Conservation (phyloP, 495 filamentous ascomycete genomes). For the Aspergillus olivimuriae region DNA sequence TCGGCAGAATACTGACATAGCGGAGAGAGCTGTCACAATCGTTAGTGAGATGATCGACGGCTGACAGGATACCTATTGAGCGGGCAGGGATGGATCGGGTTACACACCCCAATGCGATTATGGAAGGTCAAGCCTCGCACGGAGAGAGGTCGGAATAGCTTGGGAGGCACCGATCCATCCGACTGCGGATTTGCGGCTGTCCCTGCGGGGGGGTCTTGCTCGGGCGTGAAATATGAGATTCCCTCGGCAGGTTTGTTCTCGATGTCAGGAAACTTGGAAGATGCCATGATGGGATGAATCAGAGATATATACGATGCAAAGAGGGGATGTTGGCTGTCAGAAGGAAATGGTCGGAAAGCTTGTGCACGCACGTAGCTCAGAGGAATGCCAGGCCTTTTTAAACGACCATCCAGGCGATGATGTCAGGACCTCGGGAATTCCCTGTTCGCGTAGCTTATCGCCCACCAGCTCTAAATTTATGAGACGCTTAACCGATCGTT, state of each 20-base stretch:
- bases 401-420: too few species aligned
- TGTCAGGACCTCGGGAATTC: too few species aligned
- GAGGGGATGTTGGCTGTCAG: too few species aligned
- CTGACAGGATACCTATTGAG: background rate
- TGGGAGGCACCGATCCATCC: constrained; percentile 50
- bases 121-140: constrained; percentile 53
- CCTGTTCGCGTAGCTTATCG: too few species aligned
- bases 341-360: too few species aligned
- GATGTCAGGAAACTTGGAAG: constrained; percentile 23
- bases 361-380: too few species aligned
- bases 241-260: constrained; percentile 38
- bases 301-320: too few species aligned
- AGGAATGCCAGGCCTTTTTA: too few species aligned
- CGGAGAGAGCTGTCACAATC: constrained; percentile 39
- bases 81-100: background rate
- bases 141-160: constrained; percentile 61
- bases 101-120: constrained; percentile 52
- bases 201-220: constrained; percentile 56
- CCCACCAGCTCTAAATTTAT: too few species aligned
- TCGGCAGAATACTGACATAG: constrained; percentile 66
- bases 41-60: constrained; percentile 8
- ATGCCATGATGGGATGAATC: constrained; percentile 2
- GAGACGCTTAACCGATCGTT: too few species aligned
- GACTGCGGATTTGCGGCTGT: constrained; percentile 57
- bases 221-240: constrained; percentile 63